These are phyloP conservation scores for Helotiales sp. DNA, from an alignment of 2,329 filamentous ascomycete genomes.

Conservation along the genomic window DNA sequence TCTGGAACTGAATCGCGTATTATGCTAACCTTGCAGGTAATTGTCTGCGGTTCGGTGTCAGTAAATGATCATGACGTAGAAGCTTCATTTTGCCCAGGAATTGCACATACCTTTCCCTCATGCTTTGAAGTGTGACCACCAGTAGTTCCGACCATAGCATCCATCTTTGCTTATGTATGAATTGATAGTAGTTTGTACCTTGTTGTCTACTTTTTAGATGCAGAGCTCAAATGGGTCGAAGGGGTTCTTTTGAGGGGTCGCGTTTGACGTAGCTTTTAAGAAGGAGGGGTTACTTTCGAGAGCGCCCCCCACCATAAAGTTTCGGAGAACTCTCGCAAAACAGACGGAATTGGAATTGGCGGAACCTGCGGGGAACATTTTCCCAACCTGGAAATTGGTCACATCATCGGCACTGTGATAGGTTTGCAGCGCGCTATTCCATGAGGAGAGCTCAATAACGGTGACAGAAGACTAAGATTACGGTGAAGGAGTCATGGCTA, in stretches of 20 bases:
- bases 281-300: neutral
- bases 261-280: neutral
- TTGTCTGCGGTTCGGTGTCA: constrained; percentile 27
- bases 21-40: constrained; percentile 36
- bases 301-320: neutral
- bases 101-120: constrained; percentile 13
- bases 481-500: neutral
- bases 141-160: neutral
- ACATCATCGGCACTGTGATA: constrained; percentile 1
- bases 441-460: neutral
- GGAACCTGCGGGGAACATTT: neutral
- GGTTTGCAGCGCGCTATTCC: neutral
- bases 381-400: neutral
- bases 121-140: neutral
- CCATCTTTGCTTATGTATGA: constrained; percentile 5
- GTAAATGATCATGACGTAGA: constrained; percentile 9
- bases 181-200: neutral
- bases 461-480: neutral
- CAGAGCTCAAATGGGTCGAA: neutral
- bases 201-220: neutral
- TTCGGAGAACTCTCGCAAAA: neutral
- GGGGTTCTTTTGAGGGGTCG: neutral
- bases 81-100: neutral
- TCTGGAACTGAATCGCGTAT: neutral
- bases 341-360: neutral